Base-by-base conservation (phyloP, 2,329 filamentous ascomycete species). In the Salinomyces thailandicus region DNA sequence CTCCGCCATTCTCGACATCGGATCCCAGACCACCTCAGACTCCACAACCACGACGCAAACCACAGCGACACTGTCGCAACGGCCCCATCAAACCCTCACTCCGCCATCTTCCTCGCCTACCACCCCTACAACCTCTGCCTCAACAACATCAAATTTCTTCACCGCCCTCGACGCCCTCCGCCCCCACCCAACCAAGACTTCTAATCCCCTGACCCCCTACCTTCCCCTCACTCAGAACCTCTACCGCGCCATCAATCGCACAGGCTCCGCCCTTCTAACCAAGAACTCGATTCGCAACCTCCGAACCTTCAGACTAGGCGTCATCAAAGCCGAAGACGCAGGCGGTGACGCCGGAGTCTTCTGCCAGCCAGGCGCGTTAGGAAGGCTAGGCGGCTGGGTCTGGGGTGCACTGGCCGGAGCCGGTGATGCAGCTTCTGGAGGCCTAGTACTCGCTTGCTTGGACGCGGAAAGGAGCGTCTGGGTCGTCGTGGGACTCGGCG, bases 271-370 rank as follows among this genome's bases (percentile, higher is more conserved):
- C 0, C 71, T 98, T 18, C 82, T 98, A 41, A 84, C 85, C 47
- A 98, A 98, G 64, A 81, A 83, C 40, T 87, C 95, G 52, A 93
- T 98, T 55, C 83, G 85, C 24, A 86, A 95, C 58, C 69, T 98
- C 12, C 78, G 85, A 32, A 83, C 89, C 1, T 98, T 96, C 59
- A 83, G 91, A 33, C 86, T 98, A 72, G 93, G 84, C 20, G 82
- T 96, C 3, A 86, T 98, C 50, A 94, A 93, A 57, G 22, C 9
- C 9, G n/a, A n/a, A n/a, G n/a, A n/a, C n/a, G 91, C 96, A 53
- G 86, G 89, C 0, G 85, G 87, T 0, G 91, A 96, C 50, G 81
- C 93, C 0, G 65, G 74, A n/a, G 72, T 96, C 8, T 98, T 98
- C 62, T 86, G 81, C 1, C 89, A 96, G 53, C 87, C 91, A 0